phyloP scores from a whole-genome alignment of 345 rosid species.

The Clausena lansium region DNA sequence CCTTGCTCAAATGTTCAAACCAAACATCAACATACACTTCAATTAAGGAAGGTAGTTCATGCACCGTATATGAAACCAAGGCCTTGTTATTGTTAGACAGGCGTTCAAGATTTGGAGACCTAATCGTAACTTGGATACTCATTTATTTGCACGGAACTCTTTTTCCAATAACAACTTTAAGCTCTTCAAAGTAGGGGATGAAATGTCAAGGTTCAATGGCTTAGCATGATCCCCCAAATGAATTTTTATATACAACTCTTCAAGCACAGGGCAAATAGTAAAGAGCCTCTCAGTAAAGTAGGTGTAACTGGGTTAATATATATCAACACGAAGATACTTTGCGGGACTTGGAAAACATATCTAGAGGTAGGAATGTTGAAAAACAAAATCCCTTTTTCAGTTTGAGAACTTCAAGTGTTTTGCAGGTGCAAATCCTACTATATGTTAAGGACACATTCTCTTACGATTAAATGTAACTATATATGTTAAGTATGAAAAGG shows the following conservation, averaged over 20 bases:
- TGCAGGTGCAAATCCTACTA: neutral
- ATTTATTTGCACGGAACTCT: neutral
- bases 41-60: neutral
- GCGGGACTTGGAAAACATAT: conserved; percentile 3
- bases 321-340: neutral
- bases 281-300: neutral
- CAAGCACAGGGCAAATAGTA: conserved; percentile 1
- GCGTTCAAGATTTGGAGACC: neutral
- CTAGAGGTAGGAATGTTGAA: neutral
- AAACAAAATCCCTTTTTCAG: neutral
- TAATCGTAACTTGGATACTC: neutral
- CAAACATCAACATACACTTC: neutral
- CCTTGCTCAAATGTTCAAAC: no score
- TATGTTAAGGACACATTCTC: neutral
- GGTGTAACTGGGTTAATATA: neutral
- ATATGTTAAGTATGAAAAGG: neutral
- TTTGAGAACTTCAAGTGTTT: neutral
- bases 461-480: neutral
- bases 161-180: neutral
- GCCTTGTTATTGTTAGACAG: neutral
- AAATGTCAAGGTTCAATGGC: neutral
- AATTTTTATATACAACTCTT: neutral
- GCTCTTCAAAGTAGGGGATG: neutral
- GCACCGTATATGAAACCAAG: neutral
- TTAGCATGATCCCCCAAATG: neutral